Evolutionary conservation across 768 basidiomycete species (phyloP).

Genomic region (Exsudoporus frostii): DNA sequence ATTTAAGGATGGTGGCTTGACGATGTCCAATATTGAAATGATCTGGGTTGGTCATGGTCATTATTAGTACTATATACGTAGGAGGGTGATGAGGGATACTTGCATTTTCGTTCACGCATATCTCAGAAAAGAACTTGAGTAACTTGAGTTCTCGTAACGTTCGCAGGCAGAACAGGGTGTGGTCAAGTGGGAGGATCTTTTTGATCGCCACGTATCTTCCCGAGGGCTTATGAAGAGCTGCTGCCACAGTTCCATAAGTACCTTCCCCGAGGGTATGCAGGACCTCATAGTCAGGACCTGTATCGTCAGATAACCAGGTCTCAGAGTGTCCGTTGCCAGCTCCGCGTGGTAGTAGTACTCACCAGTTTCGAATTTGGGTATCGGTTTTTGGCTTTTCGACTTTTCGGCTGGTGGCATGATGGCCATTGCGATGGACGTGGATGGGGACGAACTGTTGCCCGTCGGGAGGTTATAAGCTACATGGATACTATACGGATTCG

Average conservation of each 20-base stretch:
- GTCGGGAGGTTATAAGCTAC: conserved; percentile 1
- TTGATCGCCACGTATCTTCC: conserved; percentile 91
- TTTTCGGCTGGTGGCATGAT: conserved; percentile 9
- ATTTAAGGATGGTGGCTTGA: conserved; percentile 72
- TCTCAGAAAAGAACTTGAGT: conserved; percentile 78
- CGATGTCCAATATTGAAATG: conserved; percentile 88
- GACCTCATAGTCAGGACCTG: conserved; percentile 72
- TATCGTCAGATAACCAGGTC: conserved; percentile 5
- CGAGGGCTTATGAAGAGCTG: conserved; percentile 80
- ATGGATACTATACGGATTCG: neutral
- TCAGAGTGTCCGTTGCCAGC: neutral
- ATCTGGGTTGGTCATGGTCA: conserved; percentile 47
- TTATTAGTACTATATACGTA: conserved; percentile 1
- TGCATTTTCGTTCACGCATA: conserved; percentile 80
- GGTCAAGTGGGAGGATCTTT: conserved; percentile 93
- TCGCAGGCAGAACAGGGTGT: conserved; percentile 85
- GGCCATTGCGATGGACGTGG: conserved; percentile 1
- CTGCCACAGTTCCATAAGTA: conserved; percentile 87
- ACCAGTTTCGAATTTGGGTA: conserved; percentile 76
- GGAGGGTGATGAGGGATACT: conserved; percentile 11
- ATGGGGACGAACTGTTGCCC: neutral
- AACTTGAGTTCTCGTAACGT: conserved; percentile 92
- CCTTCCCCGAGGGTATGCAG: conserved; percentile 79
- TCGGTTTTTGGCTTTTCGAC: conserved; percentile 54
- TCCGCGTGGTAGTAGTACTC: conserved; percentile 12